These are phyloP conservation scores for Tricholoma matsutake DNA, from an alignment of 768 basidiomycete genomes.

Conservation along the genomic window DNA sequence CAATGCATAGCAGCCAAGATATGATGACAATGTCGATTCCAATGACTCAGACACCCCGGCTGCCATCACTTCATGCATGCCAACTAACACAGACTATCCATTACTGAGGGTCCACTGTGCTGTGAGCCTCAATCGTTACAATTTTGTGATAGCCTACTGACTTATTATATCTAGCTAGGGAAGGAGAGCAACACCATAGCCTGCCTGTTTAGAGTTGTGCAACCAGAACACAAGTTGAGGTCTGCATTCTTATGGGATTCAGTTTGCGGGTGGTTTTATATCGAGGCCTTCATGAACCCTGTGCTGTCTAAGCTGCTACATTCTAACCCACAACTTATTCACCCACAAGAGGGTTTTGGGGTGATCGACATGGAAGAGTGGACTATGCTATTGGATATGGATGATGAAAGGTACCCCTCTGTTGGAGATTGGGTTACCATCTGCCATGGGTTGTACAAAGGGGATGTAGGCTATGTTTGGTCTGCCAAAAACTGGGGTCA, in stretches of 20 bases:
- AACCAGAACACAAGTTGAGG: background rate
- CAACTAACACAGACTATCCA: background rate
- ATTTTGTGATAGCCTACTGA: background rate
- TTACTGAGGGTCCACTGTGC: background rate
- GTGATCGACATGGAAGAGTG: background rate
- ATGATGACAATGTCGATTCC: background rate
- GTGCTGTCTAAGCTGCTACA: background rate
- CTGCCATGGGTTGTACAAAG: conserved; percentile 1
- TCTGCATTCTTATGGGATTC: background rate
- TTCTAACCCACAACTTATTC: background rate
- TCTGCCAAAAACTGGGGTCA: no score
- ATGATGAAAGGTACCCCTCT: background rate
- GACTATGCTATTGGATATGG: background rate
- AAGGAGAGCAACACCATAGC: background rate
- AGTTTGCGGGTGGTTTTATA: background rate
- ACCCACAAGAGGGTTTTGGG: background rate
- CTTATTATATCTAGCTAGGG: background rate
- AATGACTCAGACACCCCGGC: background rate
- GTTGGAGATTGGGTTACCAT: conserved; percentile 2
- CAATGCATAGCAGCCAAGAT: background rate
- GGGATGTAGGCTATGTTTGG: no score
- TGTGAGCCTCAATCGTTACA: background rate
- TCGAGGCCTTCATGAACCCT: background rate
- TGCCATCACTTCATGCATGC: background rate
- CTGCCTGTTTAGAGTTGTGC: background rate